Base-by-base conservation (phyloP, 2,329 filamentous ascomycete species). In the Tolypocladium ovalisporum region DNA sequence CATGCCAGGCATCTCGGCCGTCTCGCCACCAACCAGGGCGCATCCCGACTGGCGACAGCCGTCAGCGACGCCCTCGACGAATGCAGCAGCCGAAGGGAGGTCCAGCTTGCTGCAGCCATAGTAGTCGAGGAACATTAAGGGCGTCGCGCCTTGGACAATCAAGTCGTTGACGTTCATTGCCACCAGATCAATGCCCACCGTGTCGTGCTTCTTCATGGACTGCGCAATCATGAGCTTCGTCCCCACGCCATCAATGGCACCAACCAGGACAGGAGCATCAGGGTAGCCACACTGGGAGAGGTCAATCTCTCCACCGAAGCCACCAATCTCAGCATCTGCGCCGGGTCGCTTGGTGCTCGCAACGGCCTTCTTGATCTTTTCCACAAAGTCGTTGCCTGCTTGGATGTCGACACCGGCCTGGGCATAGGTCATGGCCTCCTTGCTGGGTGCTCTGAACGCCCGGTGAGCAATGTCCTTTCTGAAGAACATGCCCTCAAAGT, bases 91-190 rank as follows among this genome's bases (percentile, higher is more conserved):
- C 5, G 84, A 85, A 40, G 85, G 78, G 10, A 93, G 83, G 63
- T 95, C 85, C 27, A 99, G 83, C 71, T 87, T 88, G 72, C 89
- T 91, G 79, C 92, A 97, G 60, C 91, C 93, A 74, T 95, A 97
- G 81, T 96, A 97, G 77, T 99, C 94, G 61, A 97, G 85, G 81
- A 99, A 97, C 79, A 94, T 94, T 62, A 97, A 80, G 2, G 94
- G 92, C 64, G 94, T 90, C 15, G 94, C 94, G 56, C 94, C 94
- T 76, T 97, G 92, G 10, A 97, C 94, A 55, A 99, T 87, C 0
- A 99, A 81, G 68, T 99, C 94, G 72, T 99, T 99, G 69, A 97
- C 94, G 72, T 97, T 97, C 93, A 97, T 97, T 63, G 94, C 94
- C 4, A 99, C 94, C 39, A 99, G 82, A 70, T 99, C 94, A 65